Base-by-base conservation (phyloP, 106 monocot species). In the Acorus gramineus region DNA sequence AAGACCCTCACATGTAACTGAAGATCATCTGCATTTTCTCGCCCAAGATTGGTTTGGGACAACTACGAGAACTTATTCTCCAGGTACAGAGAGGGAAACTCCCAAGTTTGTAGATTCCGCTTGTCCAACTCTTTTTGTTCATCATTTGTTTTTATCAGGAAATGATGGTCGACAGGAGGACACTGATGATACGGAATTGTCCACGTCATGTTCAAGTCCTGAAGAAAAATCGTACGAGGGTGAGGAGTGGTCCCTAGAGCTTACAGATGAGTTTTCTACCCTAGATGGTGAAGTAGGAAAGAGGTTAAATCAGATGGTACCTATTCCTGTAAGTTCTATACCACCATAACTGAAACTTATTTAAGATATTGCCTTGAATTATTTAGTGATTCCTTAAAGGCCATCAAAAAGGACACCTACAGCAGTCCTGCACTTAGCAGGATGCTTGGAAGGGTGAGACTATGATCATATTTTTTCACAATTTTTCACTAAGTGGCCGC, bases 211-310 rank as follows among this genome's bases (percentile, higher is more conserved):
- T 68, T 73, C 90, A 58, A 87, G 78, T 59, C 81, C 80, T 72
- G 75, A 53, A 47, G 81, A 84, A 46, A 80, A 75, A 10, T 62
- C 60, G 9, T 46, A 65, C 76, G 81, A 73, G 55, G 67, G 64
- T 13, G 71, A 84, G 42, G 58, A 8, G 5, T 59, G 67, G 50
- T 77, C 57, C 11, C 65, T 85, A 44, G 90, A 95, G 52, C 68
- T 80, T 45, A 59, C 65, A 28, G 87, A 90, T 80, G 84, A 90
- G 28, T 85, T 72, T 73, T 79, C 64, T 49, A 50, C 54, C 7
- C 56, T 84, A 42, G 96, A 91, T 81, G 87, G 86, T 60, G 90
- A 90, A 82, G 95, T 95, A 56, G 84, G 86, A 50, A 87, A 84
- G 70, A 81, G 90, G 64, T 77, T 95, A 63, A 76, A 84, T 66